Conservation (phyloP, 2,329 filamentous ascomycete genomes). For the Metarhizium album region DNA sequence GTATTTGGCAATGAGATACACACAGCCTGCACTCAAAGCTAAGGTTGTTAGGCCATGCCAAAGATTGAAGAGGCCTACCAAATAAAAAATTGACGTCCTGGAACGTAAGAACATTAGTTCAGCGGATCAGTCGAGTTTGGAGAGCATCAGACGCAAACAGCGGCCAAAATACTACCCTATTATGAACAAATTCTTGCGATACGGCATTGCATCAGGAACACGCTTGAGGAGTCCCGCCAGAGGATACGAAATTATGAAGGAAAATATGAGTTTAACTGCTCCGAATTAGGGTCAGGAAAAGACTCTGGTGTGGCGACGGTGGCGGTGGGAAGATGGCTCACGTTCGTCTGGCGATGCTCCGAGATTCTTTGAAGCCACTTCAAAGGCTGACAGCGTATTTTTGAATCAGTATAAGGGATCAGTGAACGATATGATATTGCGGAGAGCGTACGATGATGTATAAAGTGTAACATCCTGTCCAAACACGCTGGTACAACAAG, state of each 20-base stretch:
- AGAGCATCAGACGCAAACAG: not conserved
- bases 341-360: slow-evolving; percentile 29
- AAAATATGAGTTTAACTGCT: slow-evolving; percentile 83
- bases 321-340: slow-evolving; percentile 12
- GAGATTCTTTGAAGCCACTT: slow-evolving; percentile 19
- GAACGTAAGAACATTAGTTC: slow-evolving; percentile 1
- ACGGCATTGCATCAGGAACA: slow-evolving; percentile 73
- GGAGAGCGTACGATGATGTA: slow-evolving; percentile 14
- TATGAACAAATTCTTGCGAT: slow-evolving; percentile 79
- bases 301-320: not conserved
- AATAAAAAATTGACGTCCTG: slow-evolving; percentile 76
- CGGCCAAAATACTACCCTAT: slow-evolving; percentile 44
- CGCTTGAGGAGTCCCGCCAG: slow-evolving; percentile 82
- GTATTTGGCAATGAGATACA: slow-evolving; percentile 75
- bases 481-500: not conserved
- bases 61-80: slow-evolving; percentile 86
- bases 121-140: not conserved
- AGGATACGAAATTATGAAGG: slow-evolving; percentile 86
- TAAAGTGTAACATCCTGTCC: not conserved
- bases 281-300: not conserved
- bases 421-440: not conserved
- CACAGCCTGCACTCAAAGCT: slow-evolving; percentile 64
- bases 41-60: slow-evolving; percentile 78
- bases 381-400: slow-evolving; percentile 20
- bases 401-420: not conserved